A percentile compares a stretch with the other conserved stretches of the same genome.
Evolutionary conservation across 2,329 filamentous ascomycete species (phyloP).

Genomic region (Seiridium unicorne): DNA sequence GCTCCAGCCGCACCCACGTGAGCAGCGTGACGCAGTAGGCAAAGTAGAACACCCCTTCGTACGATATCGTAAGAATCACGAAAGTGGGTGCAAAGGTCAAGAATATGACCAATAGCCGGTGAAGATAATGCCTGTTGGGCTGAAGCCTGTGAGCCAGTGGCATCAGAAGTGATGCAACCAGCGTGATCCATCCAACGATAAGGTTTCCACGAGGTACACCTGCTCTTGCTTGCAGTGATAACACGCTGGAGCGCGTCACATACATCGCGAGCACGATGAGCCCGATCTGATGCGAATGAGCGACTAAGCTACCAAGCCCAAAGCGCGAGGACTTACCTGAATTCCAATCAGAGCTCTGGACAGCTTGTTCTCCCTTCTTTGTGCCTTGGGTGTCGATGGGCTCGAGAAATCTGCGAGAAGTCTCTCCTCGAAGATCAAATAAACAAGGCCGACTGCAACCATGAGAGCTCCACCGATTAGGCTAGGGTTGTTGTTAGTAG

Average conservation of each 20-base stretch:
- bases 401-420: constrained; percentile 45
- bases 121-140: constrained; percentile 84
- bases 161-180: constrained; percentile 75
- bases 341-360: constrained; percentile 62
- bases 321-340: constrained; percentile 47
- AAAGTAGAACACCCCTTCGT: constrained; percentile 94
- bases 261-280: constrained; percentile 78
- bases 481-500: constrained; percentile 40
- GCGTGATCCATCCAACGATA: constrained; percentile 76
- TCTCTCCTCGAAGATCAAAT: constrained; percentile 75
- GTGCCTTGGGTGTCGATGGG: constrained; percentile 17
- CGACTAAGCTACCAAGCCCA: not conserved
- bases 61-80: constrained; percentile 94
- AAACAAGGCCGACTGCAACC: constrained; percentile 71
- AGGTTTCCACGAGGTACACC: constrained; percentile 88
- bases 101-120: constrained; percentile 85
- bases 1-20: constrained; percentile 90
- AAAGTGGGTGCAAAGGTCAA: constrained; percentile 91
- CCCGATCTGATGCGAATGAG: constrained; percentile 54
- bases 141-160: constrained; percentile 79
- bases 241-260: constrained; percentile 82
- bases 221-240: constrained; percentile 79
- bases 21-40: constrained; percentile 80
- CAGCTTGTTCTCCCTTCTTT: constrained; percentile 36
- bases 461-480: constrained; percentile 76